A percentile compares a stretch with the other conserved stretches of the same genome.
phyloP scores from a whole-genome alignment of 2,329 filamentous ascomycete genomes.

The Colletotrichum sp. region DNA sequence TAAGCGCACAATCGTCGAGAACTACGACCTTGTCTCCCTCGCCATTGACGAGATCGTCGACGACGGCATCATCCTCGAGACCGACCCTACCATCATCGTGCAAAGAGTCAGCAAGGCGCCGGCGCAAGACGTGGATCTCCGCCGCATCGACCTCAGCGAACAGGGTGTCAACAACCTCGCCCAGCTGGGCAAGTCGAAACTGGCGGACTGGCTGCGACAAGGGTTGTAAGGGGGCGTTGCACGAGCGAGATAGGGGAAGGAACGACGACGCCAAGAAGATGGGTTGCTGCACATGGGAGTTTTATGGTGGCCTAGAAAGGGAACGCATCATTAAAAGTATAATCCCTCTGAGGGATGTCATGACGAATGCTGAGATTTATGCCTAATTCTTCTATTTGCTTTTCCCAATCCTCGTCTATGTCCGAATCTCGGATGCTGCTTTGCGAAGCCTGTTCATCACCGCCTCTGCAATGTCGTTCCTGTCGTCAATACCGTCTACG shows the following conservation, averaged over 20 bases:
- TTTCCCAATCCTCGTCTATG: slow-evolving; percentile 37
- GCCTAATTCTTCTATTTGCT: slow-evolving; percentile 15
- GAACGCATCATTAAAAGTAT: slow-evolving; percentile 23
- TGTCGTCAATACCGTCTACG: slow-evolving; percentile 85
- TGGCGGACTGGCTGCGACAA: slow-evolving; percentile 90
- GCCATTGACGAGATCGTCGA: slow-evolving; percentile 95
- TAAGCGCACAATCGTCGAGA: slow-evolving; percentile 97
- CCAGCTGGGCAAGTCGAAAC: slow-evolving; percentile 89
- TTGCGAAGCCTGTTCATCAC: slow-evolving; percentile 86
- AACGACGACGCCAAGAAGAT: not conserved
- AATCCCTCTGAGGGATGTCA: slow-evolving; percentile 2
- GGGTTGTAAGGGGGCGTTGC: slow-evolving; percentile 59
- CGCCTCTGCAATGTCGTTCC: slow-evolving; percentile 82
- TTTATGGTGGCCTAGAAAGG: slow-evolving; percentile 21
- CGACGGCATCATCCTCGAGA: slow-evolving; percentile 96
- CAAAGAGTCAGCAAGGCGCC: slow-evolving; percentile 92
- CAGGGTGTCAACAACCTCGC: slow-evolving; percentile 94
- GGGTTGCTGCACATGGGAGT: slow-evolving; percentile 14
- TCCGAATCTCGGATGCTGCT: slow-evolving; percentile 68
- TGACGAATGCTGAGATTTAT: slow-evolving; percentile 23
- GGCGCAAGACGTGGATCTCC: slow-evolving; percentile 87
- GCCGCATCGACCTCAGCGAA: slow-evolving; percentile 94
- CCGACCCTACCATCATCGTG: slow-evolving; percentile 91
- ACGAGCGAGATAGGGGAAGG: not conserved
- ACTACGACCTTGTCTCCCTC: slow-evolving; percentile 90